Evolutionary conservation across 768 basidiomycete species (phyloP), one percentile per base, ranked within the genome.

Genomic region (Lactifluus volemus): DNA sequence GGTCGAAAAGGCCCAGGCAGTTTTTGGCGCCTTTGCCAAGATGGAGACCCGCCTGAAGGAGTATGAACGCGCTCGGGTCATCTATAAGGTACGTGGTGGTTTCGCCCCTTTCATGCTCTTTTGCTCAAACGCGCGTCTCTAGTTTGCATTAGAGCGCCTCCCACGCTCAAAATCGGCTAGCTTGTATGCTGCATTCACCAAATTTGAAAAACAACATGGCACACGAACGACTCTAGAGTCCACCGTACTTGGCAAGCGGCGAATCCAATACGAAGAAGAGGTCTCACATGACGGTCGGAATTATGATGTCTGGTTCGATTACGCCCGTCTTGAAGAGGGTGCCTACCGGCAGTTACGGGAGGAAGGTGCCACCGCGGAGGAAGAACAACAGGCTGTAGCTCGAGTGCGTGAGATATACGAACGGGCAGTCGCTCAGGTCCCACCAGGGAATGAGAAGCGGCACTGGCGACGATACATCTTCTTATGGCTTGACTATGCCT

Each of bases 291-390:
- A 98, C 65, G 86, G 92, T 0, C 84, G 88, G 47, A 98, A 98
- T 71, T 99, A 98, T 70, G 97, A 98, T 72, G 87, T 89, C 0
- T 99, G 97, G 97, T 98, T 99, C 70, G 97, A 98, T 69, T 96
- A 96, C 67, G 83, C 92, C 21, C 81, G 95, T 17, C 71, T 99
- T 38, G 97, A 98, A 70, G 97, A 98, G 73, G 89, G 85, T 25
- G 91, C 94, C 0, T 82, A 84, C 67, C 76, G 81, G 38, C 86
- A 92, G 61, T 77, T 92, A 29, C 82, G 77, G 65, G 87, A 87
- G 14, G 88, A 90, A 64, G 91, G 88, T 2, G 81, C 80, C 5
- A 85, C 86, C 1, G 74, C 78, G 8, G 88, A 88, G 58, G 89
- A 92, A 69, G 76, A 85, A 54, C 81, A 86, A 48, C 76, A 78